A percentile compares a stretch with the other conserved stretches of the same genome.
Conservation (phyloP, 352 stramenopile genomes). For the Phytopythium vexans region DNA sequence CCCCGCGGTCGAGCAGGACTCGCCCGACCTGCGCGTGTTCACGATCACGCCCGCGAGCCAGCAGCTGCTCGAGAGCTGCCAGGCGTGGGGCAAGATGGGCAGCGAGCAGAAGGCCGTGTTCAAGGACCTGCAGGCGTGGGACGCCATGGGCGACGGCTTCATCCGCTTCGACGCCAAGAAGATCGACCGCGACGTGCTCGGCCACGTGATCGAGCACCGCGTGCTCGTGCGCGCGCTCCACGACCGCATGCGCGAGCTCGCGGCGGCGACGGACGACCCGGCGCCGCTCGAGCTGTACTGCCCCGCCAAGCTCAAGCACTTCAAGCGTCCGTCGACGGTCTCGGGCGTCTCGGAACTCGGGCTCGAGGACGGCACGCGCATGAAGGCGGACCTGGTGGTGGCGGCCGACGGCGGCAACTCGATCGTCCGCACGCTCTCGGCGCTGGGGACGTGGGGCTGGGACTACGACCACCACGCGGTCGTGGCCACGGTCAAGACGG, state of each 20-base stretch:
- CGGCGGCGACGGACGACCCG: slow-evolving; percentile 30
- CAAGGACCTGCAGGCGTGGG: slow-evolving; percentile 90
- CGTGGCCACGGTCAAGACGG: slow-evolving; percentile 89
- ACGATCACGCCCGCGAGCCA: slow-evolving; percentile 87
- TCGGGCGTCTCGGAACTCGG: slow-evolving; percentile 55
- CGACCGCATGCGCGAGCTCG: slow-evolving; percentile 80
- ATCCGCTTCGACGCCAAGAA: slow-evolving; percentile 85
- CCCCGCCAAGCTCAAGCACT: slow-evolving; percentile 81
- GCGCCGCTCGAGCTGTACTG: slow-evolving; percentile 70
- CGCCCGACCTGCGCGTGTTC: slow-evolving; percentile 87
- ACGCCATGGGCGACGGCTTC: slow-evolving; percentile 85
- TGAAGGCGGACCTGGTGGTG: slow-evolving; percentile 80
- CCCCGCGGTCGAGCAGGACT: slow-evolving; percentile 47
- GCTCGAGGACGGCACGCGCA: slow-evolving; percentile 65
- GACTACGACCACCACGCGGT: slow-evolving; percentile 91
- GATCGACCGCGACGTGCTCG: slow-evolving; percentile 54
- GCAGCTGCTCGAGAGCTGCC: slow-evolving; percentile 60
- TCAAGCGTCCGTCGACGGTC: slow-evolving; percentile 46
- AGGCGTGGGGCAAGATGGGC: slow-evolving; percentile 79
- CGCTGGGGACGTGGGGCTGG: slow-evolving; percentile 88
- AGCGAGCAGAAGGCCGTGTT: slow-evolving; percentile 62
- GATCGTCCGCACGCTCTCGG: slow-evolving; percentile 81
- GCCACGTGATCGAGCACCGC: slow-evolving; percentile 86
- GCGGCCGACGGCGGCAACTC: slow-evolving; percentile 89
- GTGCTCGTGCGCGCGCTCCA: slow-evolving; percentile 84